Evolutionary conservation across 2,329 filamentous ascomycete genomes (phyloP), one percentile per base, ranked within the genome.

Genomic region (Aspergillus sp.): DNA sequence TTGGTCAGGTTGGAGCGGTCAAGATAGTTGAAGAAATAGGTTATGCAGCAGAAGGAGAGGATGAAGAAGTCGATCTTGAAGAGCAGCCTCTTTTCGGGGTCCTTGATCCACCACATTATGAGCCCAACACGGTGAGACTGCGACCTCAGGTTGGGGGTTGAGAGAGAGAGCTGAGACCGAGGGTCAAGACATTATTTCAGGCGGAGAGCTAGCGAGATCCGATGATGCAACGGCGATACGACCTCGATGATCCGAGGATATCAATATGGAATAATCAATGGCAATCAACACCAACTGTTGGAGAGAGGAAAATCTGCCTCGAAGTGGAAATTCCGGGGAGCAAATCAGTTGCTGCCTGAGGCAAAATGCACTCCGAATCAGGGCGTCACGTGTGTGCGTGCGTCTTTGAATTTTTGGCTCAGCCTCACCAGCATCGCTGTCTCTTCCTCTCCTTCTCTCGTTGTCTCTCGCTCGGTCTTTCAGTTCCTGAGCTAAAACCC

Each of bases 1-100:
- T 82, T 82, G 57, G 75, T 75, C 44, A 82, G 68, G 58, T 80
- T 79, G 57, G 75, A 76, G 42, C 74, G 71, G 60, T 82, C 80
- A 15, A 82, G 73, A 66, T 73, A 70, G 59, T 82, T 82, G 60
- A 79, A 71, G 58, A 81, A 82, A 56, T 76, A 81, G 20, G 73
- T 76, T 2, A 82, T 61, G 46, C 80, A 82, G 12, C 72, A 74
- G 58, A 76, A 78, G 3, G 69, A 68, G 1, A 78, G 66, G 64
- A 83, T 72, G 58, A 81, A 82, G 66, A 76, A 77, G 63, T 83
- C 81, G 27, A 82, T 74, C 64, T 83, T 83, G 57, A 77, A 71
- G n/a, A 81, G 72, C 13, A 83, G 74, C n/a, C 46, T 55, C 53
- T 24, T 44, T 27, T 56, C 52, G 8, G 46, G 48, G 52, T 53